Evolutionary conservation across 1,139 yeast genomes (phyloP).

Genomic region (Magnusiomyces starmeri): DNA sequence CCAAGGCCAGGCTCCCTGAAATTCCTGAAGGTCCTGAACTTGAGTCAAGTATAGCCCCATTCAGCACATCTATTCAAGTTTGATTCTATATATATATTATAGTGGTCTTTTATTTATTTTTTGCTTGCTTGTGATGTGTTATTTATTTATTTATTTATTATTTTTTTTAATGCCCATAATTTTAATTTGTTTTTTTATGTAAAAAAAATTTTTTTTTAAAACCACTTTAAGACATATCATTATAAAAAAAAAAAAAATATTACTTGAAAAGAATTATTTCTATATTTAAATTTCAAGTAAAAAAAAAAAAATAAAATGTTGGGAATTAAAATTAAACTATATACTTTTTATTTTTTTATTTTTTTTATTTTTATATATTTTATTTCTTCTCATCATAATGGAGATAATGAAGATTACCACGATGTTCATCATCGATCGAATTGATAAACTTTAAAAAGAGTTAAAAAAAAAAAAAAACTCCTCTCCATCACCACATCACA

Average conservation of each 20-base stretch:
- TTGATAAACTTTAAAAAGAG: no score
- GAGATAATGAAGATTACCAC: no score
- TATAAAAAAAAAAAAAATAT: not conserved
- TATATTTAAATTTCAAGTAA: not conserved
- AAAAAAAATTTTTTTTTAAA: not conserved
- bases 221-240: not conserved
- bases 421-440: no score
- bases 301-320: not conserved
- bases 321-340: not conserved
- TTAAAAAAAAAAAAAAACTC: no score
- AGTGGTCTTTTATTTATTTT: not conserved
- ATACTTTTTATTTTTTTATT: not conserved
- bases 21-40: conserved; percentile 15
- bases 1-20: conserved; percentile 13
- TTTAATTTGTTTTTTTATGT: not conserved
- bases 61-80: not conserved
- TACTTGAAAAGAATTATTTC: not conserved
- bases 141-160: not conserved
- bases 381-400: no score
- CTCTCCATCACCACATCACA: no score
- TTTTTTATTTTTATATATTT: no score
- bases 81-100: not conserved
- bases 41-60: not conserved
- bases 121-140: not conserved
- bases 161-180: not conserved